Evolutionary conservation across 108 stramenopile genomes (phyloP), one percentile per base, ranked within the genome.

Genomic region (Stephanodiscus triporus): DNA sequence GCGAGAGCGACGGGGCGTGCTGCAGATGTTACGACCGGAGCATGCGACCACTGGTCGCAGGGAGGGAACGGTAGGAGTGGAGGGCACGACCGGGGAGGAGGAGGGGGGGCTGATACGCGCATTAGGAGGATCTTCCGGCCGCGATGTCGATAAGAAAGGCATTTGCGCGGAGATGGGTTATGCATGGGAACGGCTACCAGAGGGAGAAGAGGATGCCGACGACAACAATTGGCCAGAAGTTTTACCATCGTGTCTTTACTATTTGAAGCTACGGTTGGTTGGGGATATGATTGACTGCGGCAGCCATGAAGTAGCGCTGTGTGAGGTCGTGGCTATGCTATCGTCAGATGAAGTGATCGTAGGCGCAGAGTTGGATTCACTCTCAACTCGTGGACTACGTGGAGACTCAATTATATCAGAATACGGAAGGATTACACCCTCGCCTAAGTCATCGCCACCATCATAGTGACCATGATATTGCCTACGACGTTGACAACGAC

Each of bases 221-320:
- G 63, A 30, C 55, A 57, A 10, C 10, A 37, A 24, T 32, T 66
- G 54, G 72, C 85, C 74, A 23, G 42, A 68, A 29, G 83, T 94
- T 6, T 54, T 92, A 40, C 93, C 93, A 14, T 84, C 57, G 23
- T 94, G 91, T 57, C 75, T 75, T 8, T 77, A 81, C 23, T 88
- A 92, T 64, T 38, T 92, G 20, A 77, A 83, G 47, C 56, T 94
- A 2, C 63, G 68, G 42, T 59, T 72, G 42, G 47, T 72, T 16
- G 89, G 76, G 17, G 82, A 87, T 27, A 29, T 87, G 65, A 81
- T 89, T 45, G 85, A 87, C 66, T 85, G 76, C 40, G 89, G 89
- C n/a, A 88, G 85, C 53, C 93, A 94, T 68, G 88, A 88, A 37
- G 83, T 88, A 14, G 82, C 82, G 22, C 58, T 94, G 22, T 92